A percentile compares a stretch with the other conserved stretches of the same genome.
phyloP scores from a whole-genome alignment of 371 early-diverging fungal genomes.

The Mortierella sp. region DNA sequence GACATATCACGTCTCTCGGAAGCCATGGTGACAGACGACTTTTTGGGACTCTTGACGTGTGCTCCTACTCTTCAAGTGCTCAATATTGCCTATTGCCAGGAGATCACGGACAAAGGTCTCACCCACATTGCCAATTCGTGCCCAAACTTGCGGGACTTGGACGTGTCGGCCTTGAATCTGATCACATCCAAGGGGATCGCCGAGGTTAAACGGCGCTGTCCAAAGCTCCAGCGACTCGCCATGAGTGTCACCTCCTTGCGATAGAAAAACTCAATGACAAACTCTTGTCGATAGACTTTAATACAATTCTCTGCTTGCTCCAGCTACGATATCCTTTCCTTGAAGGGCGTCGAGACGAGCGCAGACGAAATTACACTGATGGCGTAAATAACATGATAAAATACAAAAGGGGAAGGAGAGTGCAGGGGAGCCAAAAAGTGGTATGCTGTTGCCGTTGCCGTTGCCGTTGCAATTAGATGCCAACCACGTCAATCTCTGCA shows the following conservation, averaged over 20 bases:
- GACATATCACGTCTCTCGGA: conserved; percentile 15
- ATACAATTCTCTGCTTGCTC: too few relatives aligned
- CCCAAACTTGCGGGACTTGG: conserved; percentile 14
- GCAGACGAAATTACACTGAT: too few relatives aligned
- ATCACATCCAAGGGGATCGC: conserved; percentile 18
- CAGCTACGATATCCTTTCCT: conserved; percentile 3
- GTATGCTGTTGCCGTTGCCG: too few relatives aligned
- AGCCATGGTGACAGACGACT: neutral
- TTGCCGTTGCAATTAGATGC: conserved; percentile 33
- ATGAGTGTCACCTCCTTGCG: conserved; percentile 17
- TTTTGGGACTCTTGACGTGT: neutral
- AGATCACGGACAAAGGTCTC: conserved; percentile 25
- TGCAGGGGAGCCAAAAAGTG: neutral
- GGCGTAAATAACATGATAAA: neutral
- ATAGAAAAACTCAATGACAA: too few relatives aligned
- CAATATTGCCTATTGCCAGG: conserved; percentile 20
- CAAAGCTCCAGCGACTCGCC: conserved; percentile 4
- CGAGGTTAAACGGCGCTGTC: conserved; percentile 17
- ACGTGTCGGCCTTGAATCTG: conserved; percentile 18
- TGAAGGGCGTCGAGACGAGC: conserved; percentile 23
- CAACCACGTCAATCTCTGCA: conserved; percentile 48
- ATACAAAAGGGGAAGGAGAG: neutral
- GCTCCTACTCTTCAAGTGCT: neutral
- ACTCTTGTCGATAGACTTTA: too few relatives aligned
- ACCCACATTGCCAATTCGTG: conserved; percentile 1